These are phyloP conservation scores for Didymella arachidicola DNA, from an alignment of 2,329 filamentous ascomycete species.

Conservation along the genomic window DNA sequence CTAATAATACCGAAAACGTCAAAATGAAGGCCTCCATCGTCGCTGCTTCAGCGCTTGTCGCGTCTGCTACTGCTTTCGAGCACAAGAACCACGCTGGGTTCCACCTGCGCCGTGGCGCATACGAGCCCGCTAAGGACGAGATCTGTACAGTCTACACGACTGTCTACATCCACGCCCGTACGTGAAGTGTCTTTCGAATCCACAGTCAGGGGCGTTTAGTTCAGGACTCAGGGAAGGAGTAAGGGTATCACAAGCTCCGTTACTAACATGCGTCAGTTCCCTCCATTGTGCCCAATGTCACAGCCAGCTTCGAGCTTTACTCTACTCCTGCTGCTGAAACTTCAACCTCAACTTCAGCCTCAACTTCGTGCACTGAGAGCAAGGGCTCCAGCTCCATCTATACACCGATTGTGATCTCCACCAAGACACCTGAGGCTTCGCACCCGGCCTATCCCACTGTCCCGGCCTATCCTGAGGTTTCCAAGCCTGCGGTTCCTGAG, in stretches of 20 bases:
- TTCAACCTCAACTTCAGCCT: conserved; percentile 77
- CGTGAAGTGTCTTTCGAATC: conserved; percentile 32
- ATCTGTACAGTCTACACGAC: conserved; percentile 78
- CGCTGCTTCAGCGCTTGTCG: conserved; percentile 66
- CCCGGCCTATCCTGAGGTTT: conserved; percentile 19
- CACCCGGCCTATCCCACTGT: conserved; percentile 18
- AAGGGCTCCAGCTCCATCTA: conserved; percentile 67
- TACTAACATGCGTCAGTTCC: conserved; percentile 34
- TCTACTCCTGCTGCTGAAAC: conserved; percentile 63
- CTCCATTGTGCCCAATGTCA: conserved; percentile 37
- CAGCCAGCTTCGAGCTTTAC: conserved; percentile 27
- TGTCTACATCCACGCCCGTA: conserved; percentile 57
- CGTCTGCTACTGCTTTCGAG: conserved; percentile 63
- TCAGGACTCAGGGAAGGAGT: not conserved
- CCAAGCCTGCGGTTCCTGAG: conserved; percentile 5
- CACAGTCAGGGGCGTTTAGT: not conserved
- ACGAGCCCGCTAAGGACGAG: conserved; percentile 58
- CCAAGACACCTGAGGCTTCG: conserved; percentile 20
- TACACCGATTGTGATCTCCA: conserved; percentile 31
- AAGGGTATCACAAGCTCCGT: not conserved
- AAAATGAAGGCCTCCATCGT: conserved; percentile 78
- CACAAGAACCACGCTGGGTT: conserved; percentile 71
- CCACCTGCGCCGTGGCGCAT: conserved; percentile 61
- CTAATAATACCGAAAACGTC: conserved; percentile 36
- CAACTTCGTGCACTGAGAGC: conserved; percentile 70